Percentiles rank a stretch among this genome's conserved stretches.
phyloP scores from a whole-genome alignment of 176 grass and related monocot genomes.

The Phyllostachys edulis region DNA sequence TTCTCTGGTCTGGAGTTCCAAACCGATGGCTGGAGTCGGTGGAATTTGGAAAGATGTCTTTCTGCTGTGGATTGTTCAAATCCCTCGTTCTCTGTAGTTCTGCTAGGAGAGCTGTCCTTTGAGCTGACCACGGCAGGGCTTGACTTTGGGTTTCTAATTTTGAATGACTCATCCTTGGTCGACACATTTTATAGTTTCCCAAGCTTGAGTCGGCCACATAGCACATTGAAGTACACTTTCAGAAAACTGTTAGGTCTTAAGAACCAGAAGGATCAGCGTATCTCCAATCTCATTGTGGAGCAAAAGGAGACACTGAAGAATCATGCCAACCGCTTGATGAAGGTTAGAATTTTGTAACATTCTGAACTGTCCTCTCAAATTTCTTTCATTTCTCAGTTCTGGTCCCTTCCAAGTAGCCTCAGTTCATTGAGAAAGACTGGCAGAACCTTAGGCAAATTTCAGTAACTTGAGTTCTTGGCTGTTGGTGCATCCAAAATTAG shows the following conservation, averaged over 20 bases:
- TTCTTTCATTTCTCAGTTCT: not conserved
- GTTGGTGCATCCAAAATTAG: not conserved
- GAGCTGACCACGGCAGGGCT: constrained; percentile 70
- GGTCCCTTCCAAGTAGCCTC: not conserved
- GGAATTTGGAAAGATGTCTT: constrained; percentile 67
- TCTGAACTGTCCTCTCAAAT: not conserved
- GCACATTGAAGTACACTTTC: constrained; percentile 78
- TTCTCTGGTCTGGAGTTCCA: constrained; percentile 93
- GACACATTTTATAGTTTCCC: constrained; percentile 72
- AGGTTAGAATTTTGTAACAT: constrained; percentile 41
- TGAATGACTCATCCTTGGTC: constrained; percentile 58
- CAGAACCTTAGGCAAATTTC: not conserved
- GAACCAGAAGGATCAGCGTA: constrained; percentile 56
- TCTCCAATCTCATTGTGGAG: constrained; percentile 49
- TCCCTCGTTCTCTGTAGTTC: constrained; percentile 52
- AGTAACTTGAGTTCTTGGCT: not conserved
- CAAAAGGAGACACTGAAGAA: constrained; percentile 63
- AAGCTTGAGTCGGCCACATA: constrained; percentile 69
- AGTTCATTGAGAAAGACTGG: not conserved
- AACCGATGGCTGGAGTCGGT: constrained; percentile 42
- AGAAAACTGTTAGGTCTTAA: constrained; percentile 70
- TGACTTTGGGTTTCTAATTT: constrained; percentile 79
- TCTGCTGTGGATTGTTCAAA: constrained; percentile 35
- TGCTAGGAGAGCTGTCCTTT: constrained; percentile 82
- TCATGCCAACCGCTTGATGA: constrained; percentile 40